Base-by-base conservation (phyloP, 1,284 basidiomycete genomes). In the Cutaneotrichosporon cutaneum region DNA sequence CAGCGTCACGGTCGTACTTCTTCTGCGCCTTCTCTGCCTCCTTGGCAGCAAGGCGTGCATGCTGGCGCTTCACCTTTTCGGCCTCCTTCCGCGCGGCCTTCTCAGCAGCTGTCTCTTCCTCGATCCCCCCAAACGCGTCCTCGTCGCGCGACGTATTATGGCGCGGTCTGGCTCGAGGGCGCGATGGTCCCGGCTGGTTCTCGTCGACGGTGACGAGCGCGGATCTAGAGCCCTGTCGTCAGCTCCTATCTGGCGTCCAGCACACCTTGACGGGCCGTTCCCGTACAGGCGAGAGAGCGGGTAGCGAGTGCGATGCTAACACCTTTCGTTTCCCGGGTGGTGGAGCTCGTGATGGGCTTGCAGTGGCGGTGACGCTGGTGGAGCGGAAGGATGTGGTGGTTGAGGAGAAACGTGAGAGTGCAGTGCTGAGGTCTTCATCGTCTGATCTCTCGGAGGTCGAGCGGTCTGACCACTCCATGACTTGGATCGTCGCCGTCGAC, bases 21-120 rank as follows among this genome's bases (percentile, higher is more conserved):
- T 72, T 73, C 35, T 72, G 68, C 27, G 59, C 62, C 47, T 68
- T 73, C 54, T 71, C 70, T 22, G 59, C 66, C 14, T 69, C 68
- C 57, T 75, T 75, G 30, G 21, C 56, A 1, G 26, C 48, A 4
- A 13, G n/a, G 32, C 59, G 54, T 3, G 9, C 42, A 2, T 32
- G 22, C 18, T 24, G 24, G 53, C 50, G 35, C n/a, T 53, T 47
- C 27, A 9, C 52, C 21, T 58, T 60, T 54, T 30, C 27, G 5
- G 47, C 50, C 33, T 30, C 47, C 36, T 61, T 61, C 44, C 45
- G 21, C 11, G 22, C 45, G 3, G 14, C 21, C 26, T 48, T 48
- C 4, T 27, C 45, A 18, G 39, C 39, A 4, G 39, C 18, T 9
- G 39, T 42, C 39, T 42, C 39, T 18, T 42, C 39, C 18, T 42